Percentiles rank a stretch among this genome's conserved stretches.
phyloP scores from a whole-genome alignment of 2,329 filamentous ascomycete genomes.

The Aurifilum marmelostoma region DNA sequence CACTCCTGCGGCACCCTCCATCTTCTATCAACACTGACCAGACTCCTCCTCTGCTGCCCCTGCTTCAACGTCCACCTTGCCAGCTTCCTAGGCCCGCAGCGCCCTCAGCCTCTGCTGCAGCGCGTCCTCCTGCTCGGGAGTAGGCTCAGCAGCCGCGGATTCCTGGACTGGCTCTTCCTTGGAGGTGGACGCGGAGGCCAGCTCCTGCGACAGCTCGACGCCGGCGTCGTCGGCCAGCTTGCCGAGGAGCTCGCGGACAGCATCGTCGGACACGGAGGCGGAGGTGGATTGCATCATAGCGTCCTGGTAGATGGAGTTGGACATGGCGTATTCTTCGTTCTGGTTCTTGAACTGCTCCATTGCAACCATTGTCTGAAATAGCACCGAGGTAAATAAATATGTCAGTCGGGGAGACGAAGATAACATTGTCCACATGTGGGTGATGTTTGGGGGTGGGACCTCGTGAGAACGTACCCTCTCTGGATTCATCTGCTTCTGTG shows the following conservation, averaged over 20 bases:
- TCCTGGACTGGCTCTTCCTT: slow-evolving; percentile 59
- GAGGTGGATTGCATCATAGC: slow-evolving; percentile 79
- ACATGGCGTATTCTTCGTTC: slow-evolving; percentile 67
- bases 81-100: slow-evolving; percentile 50
- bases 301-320: slow-evolving; percentile 80
- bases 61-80: not conserved
- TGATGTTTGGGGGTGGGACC: not conserved
- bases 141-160: slow-evolving; percentile 65
- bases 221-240: slow-evolving; percentile 89
- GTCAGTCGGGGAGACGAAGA: not conserved
- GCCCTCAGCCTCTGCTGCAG: slow-evolving; percentile 65
- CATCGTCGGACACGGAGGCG: slow-evolving; percentile 75
- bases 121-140: slow-evolving; percentile 78
- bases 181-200: slow-evolving; percentile 60
- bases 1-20: not conserved
- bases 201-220: slow-evolving; percentile 77
- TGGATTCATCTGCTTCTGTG: slow-evolving; percentile 62
- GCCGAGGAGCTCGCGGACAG: slow-evolving; percentile 82
- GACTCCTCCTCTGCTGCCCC: not conserved
- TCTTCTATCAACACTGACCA: not conserved
- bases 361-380: slow-evolving; percentile 56
- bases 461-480: slow-evolving; percentile 50
- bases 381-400: not conserved
- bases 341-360: slow-evolving; percentile 65
- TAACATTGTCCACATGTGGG: not conserved